Evolutionary conservation across 2,329 filamentous ascomycete species (phyloP), one percentile per base, ranked within the genome.

Genomic region (Botrytis aclada): DNA sequence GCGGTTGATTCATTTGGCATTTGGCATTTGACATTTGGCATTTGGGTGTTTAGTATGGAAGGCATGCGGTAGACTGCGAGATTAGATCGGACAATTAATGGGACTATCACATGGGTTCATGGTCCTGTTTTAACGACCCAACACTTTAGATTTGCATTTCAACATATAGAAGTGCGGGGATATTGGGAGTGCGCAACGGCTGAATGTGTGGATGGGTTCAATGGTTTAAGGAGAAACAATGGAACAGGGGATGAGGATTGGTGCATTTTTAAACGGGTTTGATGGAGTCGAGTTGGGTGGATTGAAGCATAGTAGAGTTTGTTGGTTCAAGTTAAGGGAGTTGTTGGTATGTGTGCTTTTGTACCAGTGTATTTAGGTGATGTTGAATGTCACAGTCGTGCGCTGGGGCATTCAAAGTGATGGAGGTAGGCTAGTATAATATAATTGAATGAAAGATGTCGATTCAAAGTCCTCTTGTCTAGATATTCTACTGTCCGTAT

Each of bases 91-190:
- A 7, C 54, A n/a, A n/a, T 32, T 32, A 12, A 56, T 56, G 65
- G 34, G 34, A 67, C 34, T 18, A 22, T 29, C 14, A 6, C 7
- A 56, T 18, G 6, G 6, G 47, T 41, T n/a, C 25, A 41, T 22
- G 65, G 34, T 56, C n/a, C 34, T 63, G 29, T 29, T 16, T n/a
- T 56, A 39, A 67, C 37, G 47, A 25, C 47, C 20, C 32, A 37
- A 56, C 39, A n/a, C 37, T 18, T 56, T 67, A 67, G 65, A 67
- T n/a, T 20, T 56, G 34, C 47, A 41, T 67, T 67, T 56, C 20
- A 67, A 29, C 47, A 41, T 67, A 67, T 41, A 67, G 65, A 67
- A 67, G 65, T 37, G n/a, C 22, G n/a, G 29, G 25, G n/a, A 34
- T 43, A 47, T 16, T 65, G n/a, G 34, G 65, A 41, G 34, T 41